Base-by-base conservation (phyloP, 2,329 filamentous ascomycete genomes). In the Fonsecaea nubica region DNA sequence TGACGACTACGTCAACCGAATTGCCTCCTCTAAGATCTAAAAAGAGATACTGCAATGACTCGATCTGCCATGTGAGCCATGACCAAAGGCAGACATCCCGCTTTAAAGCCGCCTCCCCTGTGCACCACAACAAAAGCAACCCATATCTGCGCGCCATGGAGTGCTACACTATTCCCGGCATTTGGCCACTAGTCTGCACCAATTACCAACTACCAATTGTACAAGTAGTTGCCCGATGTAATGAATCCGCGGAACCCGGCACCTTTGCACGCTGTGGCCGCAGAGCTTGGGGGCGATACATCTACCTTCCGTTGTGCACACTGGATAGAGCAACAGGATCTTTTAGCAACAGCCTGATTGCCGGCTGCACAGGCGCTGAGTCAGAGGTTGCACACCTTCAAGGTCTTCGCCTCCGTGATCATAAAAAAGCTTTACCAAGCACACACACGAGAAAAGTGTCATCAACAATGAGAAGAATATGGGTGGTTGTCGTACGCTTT, bases 371-470 rank as follows among this genome's bases (percentile, higher is more conserved):
- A 50, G 18, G 4, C 21, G 45, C 45, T 50, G 45, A 50, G 45
- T 50, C 45, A 50, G 45, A 50, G 45, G 10, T 50, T 25, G 18
- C 45, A 25, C 45, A 30, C 45, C 45, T 50, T 50, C 21, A 50
- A 30, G 45, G 25, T 50, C 18, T 50, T 18, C 45, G 45, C 45
- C 45, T 25, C 21, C 18, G 6, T 18, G 40, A 18, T 30, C 45
- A 50, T 50, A 3, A 40, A 40, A 40, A 12, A 30, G 45, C 2
- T 25, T 15, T 25, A 12, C 45, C 45, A 50, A 21, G 12, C 25
- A 13, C 25, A 13, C 25, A 18, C 5, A 13, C 12, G 21, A 13
- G 45, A 30, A 30, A 50, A 12, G 12, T 30, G 45, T 50, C 45
- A 50, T 50, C 45, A 25, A 25, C 45, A 25, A 4, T 10, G 6